Percentiles rank a stretch among this genome's conserved stretches.
phyloP scores from a whole-genome alignment of 345 rosid genomes.

The Citrus trifoliata region DNA sequence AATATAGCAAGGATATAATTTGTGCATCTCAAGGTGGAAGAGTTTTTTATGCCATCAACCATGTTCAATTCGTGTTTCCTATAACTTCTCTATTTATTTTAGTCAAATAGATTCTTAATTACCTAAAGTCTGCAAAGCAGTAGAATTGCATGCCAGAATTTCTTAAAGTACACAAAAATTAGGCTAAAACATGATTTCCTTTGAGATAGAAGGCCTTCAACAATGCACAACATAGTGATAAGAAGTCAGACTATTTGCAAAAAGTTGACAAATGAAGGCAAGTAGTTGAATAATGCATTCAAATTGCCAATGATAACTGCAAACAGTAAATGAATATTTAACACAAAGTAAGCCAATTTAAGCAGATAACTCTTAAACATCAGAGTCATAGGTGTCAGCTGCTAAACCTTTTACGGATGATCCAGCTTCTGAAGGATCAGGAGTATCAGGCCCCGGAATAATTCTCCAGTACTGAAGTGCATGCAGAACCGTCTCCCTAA shows the following conservation, averaged over 20 bases:
- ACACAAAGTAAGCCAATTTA: not conserved
- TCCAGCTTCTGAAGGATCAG: constrained; percentile 74
- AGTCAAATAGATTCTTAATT: not conserved
- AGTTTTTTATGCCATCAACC: not conserved
- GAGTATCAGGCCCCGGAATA: constrained; percentile 58
- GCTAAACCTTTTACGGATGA: constrained; percentile 71
- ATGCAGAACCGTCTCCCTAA: constrained; percentile 70
- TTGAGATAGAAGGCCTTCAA: not conserved
- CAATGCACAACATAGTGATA: not conserved
- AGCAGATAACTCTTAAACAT: not conserved
- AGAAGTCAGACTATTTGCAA: not conserved
- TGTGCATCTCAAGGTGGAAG: not conserved
- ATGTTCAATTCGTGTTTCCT: not conserved
- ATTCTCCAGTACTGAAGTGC: constrained; percentile 84
- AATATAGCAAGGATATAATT: not conserved
- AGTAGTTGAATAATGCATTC: constrained; percentile 2
- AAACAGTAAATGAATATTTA: not conserved
- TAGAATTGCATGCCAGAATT: not conserved
- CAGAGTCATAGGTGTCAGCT: constrained; percentile 6
- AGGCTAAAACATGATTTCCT: not conserved
- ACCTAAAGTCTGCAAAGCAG: not conserved
- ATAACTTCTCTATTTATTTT: not conserved
- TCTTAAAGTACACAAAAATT: not conserved
- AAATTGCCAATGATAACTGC: not conserved
- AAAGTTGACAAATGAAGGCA: not conserved